Conservation (phyloP, 2,329 filamentous ascomycete genomes). For the Berkeleyomyces rouxiae region DNA sequence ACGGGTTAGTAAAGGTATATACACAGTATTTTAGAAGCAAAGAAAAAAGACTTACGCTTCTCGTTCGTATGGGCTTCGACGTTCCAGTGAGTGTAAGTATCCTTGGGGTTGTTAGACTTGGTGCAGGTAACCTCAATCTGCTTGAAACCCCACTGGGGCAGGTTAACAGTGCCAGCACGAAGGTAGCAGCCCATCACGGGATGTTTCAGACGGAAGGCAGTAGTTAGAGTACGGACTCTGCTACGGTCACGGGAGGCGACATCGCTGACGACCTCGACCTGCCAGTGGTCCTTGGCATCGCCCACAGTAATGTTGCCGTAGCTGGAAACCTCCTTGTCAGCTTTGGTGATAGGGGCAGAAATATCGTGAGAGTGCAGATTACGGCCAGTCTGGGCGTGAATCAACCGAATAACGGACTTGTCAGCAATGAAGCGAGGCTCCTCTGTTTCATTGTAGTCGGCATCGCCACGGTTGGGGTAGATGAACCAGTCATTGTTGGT, state of each 20-base stretch:
- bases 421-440: slow-evolving; percentile 63
- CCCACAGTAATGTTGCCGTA: slow-evolving; percentile 93
- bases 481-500: slow-evolving; percentile 99
- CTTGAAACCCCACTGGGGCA: slow-evolving; percentile 99
- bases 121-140: slow-evolving; percentile 95
- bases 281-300: slow-evolving; percentile 96
- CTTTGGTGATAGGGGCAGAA: slow-evolving; percentile 73
- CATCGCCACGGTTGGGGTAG: slow-evolving; percentile 73
- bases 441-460: slow-evolving; percentile 55
- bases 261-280: slow-evolving; percentile 79
- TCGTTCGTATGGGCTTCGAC: slow-evolving; percentile 91
- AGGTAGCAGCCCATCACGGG: slow-evolving; percentile 76
- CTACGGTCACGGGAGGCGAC: slow-evolving; percentile 72
- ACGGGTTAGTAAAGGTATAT: slow-evolving; percentile 20
- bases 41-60: slow-evolving; percentile 47
- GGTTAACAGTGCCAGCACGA: slow-evolving; percentile 83
- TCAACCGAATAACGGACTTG: slow-evolving; percentile 62
- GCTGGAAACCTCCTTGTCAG: slow-evolving; percentile 80
- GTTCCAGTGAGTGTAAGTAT: slow-evolving; percentile 98
- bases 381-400: slow-evolving; percentile 88
- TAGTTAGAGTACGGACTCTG: slow-evolving; percentile 79
- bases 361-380: slow-evolving; percentile 94
- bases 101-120: slow-evolving; percentile 80
- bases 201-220: slow-evolving; percentile 78
- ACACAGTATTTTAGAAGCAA: background rate